Evolutionary conservation across 106 monocot species (phyloP).

Genomic region (Alisma plantagoaquatica): DNA sequence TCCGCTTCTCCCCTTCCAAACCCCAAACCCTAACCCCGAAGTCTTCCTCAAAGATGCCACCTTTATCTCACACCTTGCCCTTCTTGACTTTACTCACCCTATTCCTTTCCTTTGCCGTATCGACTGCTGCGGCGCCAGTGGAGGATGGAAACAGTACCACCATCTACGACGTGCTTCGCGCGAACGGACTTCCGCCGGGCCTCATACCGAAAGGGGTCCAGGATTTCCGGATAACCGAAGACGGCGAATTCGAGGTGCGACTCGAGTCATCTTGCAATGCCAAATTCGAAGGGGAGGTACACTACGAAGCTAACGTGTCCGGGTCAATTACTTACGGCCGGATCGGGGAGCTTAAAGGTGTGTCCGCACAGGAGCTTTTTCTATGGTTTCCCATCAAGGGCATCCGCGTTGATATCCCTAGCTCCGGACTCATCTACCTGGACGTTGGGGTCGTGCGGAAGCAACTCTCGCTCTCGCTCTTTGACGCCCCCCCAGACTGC

Average conservation of each 20-base stretch:
- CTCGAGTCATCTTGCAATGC: conserved; percentile 9
- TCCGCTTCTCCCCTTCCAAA: too few relatives aligned
- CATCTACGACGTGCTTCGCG: conserved; percentile 3
- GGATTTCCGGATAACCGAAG: neutral
- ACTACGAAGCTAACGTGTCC: conserved; percentile 13
- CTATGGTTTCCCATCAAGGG: conserved; percentile 18
- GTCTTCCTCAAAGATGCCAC: too few relatives aligned
- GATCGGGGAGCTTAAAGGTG: conserved; percentile 6
- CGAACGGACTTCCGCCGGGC: conserved; percentile 12
- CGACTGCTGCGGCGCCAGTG: neutral
- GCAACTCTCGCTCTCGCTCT: conserved; percentile 15
- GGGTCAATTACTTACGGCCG: conserved; percentile 10
- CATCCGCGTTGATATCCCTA: conserved; percentile 10
- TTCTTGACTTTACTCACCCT: too few relatives aligned
- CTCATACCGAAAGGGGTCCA: conserved; percentile 4
- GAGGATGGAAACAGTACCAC: neutral
- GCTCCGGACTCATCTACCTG: conserved; percentile 15
- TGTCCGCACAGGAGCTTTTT: conserved; percentile 19
- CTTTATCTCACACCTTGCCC: too few relatives aligned
- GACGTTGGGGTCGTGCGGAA: conserved; percentile 19
- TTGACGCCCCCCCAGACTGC: conserved; percentile 15
- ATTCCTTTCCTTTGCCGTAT: too few relatives aligned
- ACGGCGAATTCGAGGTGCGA: conserved; percentile 3
- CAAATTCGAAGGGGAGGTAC: conserved; percentile 16
- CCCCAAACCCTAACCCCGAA: too few relatives aligned